phyloP scores from a whole-genome alignment of 495 filamentous ascomycete species.

The Apodospora peruviana region DNA sequence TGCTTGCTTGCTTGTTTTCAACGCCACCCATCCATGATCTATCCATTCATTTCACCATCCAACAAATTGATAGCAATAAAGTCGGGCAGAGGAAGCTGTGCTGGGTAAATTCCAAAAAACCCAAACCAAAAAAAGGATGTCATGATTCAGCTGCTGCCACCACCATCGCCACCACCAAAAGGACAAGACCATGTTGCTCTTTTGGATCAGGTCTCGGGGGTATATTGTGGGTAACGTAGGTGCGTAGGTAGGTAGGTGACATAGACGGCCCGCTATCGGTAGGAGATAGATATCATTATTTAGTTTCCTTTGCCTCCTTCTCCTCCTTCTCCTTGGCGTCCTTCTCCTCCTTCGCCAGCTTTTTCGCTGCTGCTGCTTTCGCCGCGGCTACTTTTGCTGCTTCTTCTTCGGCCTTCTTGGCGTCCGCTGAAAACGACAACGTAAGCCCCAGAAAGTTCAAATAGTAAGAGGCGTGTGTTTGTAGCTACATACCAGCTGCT shows the following conservation, averaged over 20 bases:
- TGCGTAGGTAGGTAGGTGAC: neutral
- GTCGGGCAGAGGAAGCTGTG: too few relatives aligned
- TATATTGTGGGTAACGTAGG: too few relatives aligned
- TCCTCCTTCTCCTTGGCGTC: neutral
- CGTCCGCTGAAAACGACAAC: slow-evolving; percentile 35
- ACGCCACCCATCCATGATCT: neutral
- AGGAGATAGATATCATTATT: neutral
- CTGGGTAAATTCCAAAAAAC: neutral
- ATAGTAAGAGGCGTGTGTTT: neutral
- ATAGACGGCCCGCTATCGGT: neutral
- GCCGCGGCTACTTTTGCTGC: slow-evolving; percentile 21
- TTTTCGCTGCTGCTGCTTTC: neutral
- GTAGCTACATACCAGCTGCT: slow-evolving; percentile 57
- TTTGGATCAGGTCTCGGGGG: too few relatives aligned
- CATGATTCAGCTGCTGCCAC: too few relatives aligned
- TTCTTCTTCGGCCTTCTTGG: slow-evolving; percentile 38
- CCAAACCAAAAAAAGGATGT: neutral
- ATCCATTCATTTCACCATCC: neutral
- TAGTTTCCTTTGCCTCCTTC: neutral
- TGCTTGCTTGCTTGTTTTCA: too few relatives aligned
- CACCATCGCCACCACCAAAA: too few relatives aligned
- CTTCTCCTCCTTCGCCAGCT: neutral
- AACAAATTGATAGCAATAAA: neutral
- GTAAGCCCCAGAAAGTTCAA: neutral
- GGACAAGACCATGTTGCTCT: too few relatives aligned